phyloP scores from a whole-genome alignment of 176 grass and related monocot genomes.

The Raddia guianensis region DNA sequence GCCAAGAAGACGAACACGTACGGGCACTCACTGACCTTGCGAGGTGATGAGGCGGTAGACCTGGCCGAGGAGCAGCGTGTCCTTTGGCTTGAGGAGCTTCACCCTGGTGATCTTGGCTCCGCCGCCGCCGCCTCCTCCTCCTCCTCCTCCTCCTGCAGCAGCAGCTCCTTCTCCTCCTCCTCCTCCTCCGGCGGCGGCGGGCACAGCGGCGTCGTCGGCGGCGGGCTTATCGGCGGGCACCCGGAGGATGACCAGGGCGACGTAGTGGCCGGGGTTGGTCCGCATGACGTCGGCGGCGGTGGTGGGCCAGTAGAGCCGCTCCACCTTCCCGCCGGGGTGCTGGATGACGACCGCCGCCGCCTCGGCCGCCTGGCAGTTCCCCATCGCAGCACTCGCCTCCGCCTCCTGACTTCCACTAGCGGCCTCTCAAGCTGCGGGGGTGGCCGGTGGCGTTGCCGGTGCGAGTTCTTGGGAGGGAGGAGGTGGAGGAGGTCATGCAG shows the following conservation, averaged over 20 bases:
- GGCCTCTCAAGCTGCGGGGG: neutral
- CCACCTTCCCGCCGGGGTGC: conserved; percentile 91
- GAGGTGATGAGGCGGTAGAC: conserved; percentile 92
- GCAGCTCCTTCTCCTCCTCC: neutral
- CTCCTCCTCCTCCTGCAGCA: neutral
- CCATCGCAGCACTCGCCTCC: conserved; percentile 50
- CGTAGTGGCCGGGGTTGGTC: conserved; percentile 85
- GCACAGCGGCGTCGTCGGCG: neutral
- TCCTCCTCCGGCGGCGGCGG: neutral
- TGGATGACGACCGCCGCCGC: conserved; percentile 79
- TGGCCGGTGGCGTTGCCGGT: neutral
- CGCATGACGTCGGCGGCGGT: conserved; percentile 78
- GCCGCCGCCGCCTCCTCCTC: neutral
- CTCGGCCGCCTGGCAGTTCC: conserved; percentile 97
- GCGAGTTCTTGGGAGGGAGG: conserved; percentile 1
- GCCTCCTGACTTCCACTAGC: neutral
- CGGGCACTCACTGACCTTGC: conserved; percentile 55
- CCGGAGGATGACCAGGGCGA: conserved; percentile 82
- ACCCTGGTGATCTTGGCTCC: conserved; percentile 69
- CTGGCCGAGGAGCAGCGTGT: conserved; percentile 82
- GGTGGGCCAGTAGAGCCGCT: conserved; percentile 82
- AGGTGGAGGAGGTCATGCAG: conserved; percentile 31
- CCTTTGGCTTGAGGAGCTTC: conserved; percentile 95
- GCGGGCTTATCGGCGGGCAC: conserved; percentile 38
- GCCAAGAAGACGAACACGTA: neutral